Evolutionary conservation across 352 stramenopile genomes (phyloP).

Genomic region (Globisporangium nodosum): DNA sequence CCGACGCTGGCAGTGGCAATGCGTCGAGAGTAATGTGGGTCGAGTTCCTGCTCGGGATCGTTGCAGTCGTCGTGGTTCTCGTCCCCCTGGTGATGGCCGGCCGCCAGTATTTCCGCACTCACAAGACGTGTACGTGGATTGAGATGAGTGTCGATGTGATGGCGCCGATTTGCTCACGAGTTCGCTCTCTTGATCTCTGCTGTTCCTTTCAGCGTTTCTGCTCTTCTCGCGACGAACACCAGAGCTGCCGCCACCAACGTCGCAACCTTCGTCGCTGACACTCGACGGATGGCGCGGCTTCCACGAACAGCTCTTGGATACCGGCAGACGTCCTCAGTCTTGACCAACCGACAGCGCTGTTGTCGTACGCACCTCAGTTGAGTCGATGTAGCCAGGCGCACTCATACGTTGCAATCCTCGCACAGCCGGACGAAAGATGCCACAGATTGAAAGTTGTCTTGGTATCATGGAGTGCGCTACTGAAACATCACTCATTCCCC

Average conservation of each 20-base stretch:
- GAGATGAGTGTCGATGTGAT: neutral
- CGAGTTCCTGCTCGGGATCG: neutral
- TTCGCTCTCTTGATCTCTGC: no score
- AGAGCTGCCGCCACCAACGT: neutral
- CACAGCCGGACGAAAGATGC: no score
- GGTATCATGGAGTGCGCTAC: no score
- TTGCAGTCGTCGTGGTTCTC: neutral
- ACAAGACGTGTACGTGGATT: neutral
- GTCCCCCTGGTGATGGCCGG: neutral
- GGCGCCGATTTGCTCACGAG: no score
- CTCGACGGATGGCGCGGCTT: neutral
- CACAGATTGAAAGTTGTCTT: no score
- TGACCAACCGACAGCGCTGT: no score
- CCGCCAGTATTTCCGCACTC: neutral
- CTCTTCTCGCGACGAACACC: neutral
- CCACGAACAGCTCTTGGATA: neutral
- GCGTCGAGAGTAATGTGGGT: neutral
- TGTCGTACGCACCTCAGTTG: no score
- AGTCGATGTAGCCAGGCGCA: no score
- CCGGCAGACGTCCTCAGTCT: neutral
- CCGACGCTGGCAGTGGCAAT: neutral
- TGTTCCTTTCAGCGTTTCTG: neutral
- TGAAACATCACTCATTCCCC: neutral
- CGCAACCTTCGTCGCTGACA: neutral
- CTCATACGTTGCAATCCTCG: no score